Conservation (phyloP, 1,284 basidiomycete genomes). For the Ceratobasidium sp. region DNA sequence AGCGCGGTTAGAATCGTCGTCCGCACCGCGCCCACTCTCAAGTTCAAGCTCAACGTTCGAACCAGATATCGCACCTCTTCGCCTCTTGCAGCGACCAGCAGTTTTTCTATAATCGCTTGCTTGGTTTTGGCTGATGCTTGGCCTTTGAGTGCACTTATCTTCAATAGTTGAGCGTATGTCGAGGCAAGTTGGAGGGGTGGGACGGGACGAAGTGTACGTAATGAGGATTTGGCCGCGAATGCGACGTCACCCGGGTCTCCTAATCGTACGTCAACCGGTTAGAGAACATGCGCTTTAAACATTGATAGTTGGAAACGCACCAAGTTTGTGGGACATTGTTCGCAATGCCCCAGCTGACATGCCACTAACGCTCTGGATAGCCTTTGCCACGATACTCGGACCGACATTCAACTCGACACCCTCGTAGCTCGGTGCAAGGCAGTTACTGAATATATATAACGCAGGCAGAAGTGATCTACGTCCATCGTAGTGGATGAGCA, state of each 20-base stretch:
- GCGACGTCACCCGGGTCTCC: conserved; percentile 86
- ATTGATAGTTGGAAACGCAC: conserved; percentile 44
- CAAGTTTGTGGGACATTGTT: conserved; percentile 64
- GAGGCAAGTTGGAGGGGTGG: conserved; percentile 67
- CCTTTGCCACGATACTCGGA: conserved; percentile 75
- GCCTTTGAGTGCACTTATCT: conserved; percentile 72
- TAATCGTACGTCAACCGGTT: conserved; percentile 21
- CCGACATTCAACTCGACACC: conserved; percentile 80
- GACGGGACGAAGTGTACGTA: conserved; percentile 78
- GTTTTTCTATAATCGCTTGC: conserved; percentile 78
- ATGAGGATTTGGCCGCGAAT: conserved; percentile 78
- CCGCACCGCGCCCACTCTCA: conserved; percentile 87
- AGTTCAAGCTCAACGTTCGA: conserved; percentile 79
- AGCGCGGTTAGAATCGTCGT: conserved; percentile 83
- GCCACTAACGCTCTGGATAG: conserved; percentile 84
- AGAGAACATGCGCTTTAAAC: background rate
- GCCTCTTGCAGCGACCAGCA: conserved; percentile 83
- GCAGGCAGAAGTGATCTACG: conserved; percentile 69
- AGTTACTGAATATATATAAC: conserved; percentile 91
- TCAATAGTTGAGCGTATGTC: conserved; percentile 70
- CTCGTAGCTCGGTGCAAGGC: conserved; percentile 79
- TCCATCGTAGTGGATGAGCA: conserved; percentile 71
- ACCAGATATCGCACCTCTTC: conserved; percentile 88
- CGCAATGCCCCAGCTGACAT: conserved; percentile 71
- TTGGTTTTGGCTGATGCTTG: conserved; percentile 77